Conservation (phyloP, 352 stramenopile genomes). For the Globisporangium perplexum region DNA sequence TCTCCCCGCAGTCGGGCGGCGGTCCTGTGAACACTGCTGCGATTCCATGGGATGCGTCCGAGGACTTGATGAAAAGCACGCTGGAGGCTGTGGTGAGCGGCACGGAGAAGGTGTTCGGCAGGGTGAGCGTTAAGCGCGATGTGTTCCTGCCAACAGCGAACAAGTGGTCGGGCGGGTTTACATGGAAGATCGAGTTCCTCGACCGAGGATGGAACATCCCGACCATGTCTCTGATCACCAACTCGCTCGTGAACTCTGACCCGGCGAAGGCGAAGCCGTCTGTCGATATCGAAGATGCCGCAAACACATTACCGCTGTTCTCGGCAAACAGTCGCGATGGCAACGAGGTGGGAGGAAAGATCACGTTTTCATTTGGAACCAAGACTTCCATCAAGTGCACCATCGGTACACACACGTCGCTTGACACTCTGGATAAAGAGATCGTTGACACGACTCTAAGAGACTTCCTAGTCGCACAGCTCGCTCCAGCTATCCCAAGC, state of each 20-base stretch:
- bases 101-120: conserved; percentile 77
- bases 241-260: conserved; percentile 24
- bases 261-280: conserved; percentile 11
- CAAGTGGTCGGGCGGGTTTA: conserved; percentile 93
- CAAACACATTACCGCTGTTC: conserved; percentile 31
- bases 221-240: conserved; percentile 35
- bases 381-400: conserved; percentile 26
- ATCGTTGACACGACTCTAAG: conserved; percentile 33
- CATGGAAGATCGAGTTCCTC: conserved; percentile 92
- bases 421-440: conserved; percentile 16
- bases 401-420: conserved; percentile 38
- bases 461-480: conserved; percentile 33
- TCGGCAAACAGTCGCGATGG: conserved; percentile 75
- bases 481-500: conserved; percentile 29
- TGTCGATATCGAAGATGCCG: conserved; percentile 41
- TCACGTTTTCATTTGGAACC: conserved; percentile 48
- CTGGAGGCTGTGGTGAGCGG: conserved; percentile 36
- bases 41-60: conserved; percentile 75
- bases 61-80: conserved; percentile 50
- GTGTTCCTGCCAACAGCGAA: conserved; percentile 77
- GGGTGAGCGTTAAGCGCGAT: conserved; percentile 70
- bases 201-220: conserved; percentile 82
- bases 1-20: conserved; percentile 36
- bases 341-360: conserved; percentile 89
- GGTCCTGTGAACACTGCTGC: conserved; percentile 11